Percentiles rank a stretch among this genome's conserved stretches.
phyloP scores from a whole-genome alignment of 2,329 filamentous ascomycete species.

The Alternaria sp. region DNA sequence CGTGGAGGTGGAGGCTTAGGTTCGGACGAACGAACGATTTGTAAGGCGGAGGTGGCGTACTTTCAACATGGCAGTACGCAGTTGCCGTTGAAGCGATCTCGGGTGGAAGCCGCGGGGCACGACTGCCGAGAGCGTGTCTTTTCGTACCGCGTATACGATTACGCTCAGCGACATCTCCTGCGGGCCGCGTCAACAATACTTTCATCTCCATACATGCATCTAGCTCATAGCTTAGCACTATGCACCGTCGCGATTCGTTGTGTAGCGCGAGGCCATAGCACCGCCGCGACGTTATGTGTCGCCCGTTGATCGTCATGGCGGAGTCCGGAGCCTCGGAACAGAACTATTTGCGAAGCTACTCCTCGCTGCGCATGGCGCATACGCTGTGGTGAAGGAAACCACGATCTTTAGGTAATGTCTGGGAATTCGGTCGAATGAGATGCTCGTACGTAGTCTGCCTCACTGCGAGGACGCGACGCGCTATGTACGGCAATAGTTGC shows the following conservation, averaged over 20 bases:
- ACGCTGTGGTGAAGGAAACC: background rate
- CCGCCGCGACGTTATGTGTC: constrained; percentile 1
- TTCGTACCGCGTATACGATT: background rate
- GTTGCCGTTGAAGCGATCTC: background rate
- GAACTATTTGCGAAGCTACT: background rate
- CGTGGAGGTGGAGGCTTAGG: background rate
- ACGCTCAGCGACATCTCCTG: background rate
- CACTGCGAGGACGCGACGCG: background rate
- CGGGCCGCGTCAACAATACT: constrained; percentile 1
- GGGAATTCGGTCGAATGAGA: background rate
- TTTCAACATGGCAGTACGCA: background rate
- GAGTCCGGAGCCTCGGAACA: constrained; percentile 5
- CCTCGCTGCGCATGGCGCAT: background rate
- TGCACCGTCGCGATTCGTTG: background rate
- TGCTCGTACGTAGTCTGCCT: background rate
- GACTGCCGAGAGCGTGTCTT: background rate
- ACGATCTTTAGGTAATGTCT: background rate
- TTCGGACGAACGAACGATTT: background rate
- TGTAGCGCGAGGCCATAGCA: background rate
- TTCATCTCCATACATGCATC: background rate
- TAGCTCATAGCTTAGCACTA: background rate
- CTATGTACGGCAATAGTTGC: background rate
- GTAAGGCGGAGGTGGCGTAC: background rate
- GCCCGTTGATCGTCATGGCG: background rate
- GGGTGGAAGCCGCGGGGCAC: background rate